Percentiles rank a stretch among this genome's conserved stretches.
Conservation (phyloP, 148 eudicot genomes). For the Rhododendron kiyosumense region DNA sequence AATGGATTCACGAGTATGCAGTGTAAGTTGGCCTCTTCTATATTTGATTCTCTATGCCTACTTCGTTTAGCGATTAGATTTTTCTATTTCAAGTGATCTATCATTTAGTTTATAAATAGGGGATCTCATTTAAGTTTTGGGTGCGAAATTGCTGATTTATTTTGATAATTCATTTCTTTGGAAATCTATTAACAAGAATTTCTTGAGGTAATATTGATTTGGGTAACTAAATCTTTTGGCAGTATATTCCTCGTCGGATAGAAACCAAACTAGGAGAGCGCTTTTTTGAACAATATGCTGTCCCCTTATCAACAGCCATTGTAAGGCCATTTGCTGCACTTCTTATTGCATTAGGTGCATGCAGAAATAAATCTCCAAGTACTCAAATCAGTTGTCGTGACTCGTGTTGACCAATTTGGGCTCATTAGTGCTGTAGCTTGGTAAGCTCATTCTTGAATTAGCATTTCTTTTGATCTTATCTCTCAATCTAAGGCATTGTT, state of each 20-base stretch:
- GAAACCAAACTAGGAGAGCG: too few relatives aligned
- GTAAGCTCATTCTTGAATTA: slow-evolving; percentile 27
- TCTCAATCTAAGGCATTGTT: not conserved
- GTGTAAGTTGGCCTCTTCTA: too few relatives aligned
- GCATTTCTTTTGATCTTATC: not conserved
- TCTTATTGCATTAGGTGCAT: slow-evolving; percentile 80
- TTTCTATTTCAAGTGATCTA: not conserved
- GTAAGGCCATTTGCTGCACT: slow-evolving; percentile 78
- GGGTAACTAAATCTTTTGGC: too few relatives aligned
- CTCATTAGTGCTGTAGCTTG: slow-evolving; percentile 69
- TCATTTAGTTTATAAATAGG: not conserved
- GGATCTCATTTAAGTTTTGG: not conserved
- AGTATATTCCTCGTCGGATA: too few relatives aligned
- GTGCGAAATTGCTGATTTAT: not conserved
- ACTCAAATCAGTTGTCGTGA: slow-evolving; percentile 78
- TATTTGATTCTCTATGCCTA: too few relatives aligned
- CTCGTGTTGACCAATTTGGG: slow-evolving; percentile 79
- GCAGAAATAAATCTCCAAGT: slow-evolving; percentile 41
- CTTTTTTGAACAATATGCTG: too few relatives aligned
- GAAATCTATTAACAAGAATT: too few relatives aligned
- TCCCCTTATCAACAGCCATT: too few relatives aligned
- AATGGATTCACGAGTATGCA: too few relatives aligned
- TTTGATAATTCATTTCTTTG: too few relatives aligned
- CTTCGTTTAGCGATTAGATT: too few relatives aligned
- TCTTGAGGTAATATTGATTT: too few relatives aligned